phyloP scores from a whole-genome alignment of 2,329 filamentous ascomycete species.

The Lachnellula cervina region DNA sequence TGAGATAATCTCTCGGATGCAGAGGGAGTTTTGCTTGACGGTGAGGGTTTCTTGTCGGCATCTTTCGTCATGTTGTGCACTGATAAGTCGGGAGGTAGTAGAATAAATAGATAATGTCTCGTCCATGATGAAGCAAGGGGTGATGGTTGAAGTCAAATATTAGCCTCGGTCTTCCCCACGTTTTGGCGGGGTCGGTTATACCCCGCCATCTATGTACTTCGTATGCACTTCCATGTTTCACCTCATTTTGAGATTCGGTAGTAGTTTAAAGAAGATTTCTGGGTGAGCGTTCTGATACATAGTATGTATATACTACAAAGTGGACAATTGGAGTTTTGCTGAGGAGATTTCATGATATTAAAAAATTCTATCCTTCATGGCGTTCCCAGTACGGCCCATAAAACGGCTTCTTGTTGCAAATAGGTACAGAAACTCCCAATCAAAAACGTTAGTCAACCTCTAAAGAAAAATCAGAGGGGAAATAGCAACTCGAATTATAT shows the following conservation, averaged over 20 bases:
- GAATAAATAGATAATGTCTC: neutral
- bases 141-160: neutral
- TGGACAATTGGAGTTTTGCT: neutral
- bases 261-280: neutral
- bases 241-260: neutral
- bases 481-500: slow-evolving; percentile 57
- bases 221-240: neutral
- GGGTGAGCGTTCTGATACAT: too few relatives aligned
- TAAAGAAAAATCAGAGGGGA: slow-evolving; percentile 46
- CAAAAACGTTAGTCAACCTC: neutral
- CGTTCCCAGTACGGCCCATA: slow-evolving; percentile 32
- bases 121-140: neutral
- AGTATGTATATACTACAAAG: neutral
- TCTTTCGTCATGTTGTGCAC: neutral
- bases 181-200: slow-evolving; percentile 2
- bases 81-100: neutral
- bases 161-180: slow-evolving; percentile 2
- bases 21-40: too few relatives aligned
- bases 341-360: neutral
- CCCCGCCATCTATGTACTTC: neutral
- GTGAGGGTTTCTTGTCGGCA: neutral
- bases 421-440: slow-evolving; percentile 34
- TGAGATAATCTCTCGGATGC: slow-evolving; percentile 27
- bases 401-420: slow-evolving; percentile 50
- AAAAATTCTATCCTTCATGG: neutral